Evolutionary conservation across 192 early-diverging fungal species (phyloP).

Genomic region (Backusella parvicylindrica): DNA sequence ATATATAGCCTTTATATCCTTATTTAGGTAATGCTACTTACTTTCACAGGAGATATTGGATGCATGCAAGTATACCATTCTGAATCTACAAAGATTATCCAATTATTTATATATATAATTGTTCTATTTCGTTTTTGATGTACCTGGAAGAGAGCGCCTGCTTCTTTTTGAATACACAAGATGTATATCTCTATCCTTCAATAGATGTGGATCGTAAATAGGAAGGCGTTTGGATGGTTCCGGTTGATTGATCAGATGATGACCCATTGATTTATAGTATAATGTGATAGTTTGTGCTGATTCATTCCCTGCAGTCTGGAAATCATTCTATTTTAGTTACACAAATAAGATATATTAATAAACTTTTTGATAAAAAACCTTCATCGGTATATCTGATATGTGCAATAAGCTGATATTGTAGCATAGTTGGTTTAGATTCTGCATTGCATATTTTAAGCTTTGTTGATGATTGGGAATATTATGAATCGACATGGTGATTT

Average conservation of each 20-base stretch:
- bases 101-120: neutral
- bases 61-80: constrained; percentile 25
- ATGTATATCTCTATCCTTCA: neutral
- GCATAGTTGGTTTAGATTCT: constrained; percentile 9
- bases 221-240: neutral
- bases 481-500: constrained; percentile 18
- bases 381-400: constrained; percentile 22
- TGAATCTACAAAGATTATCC: constrained; percentile 1
- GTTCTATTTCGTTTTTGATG: neutral
- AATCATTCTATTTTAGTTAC: too few species aligned
- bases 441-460: constrained; percentile 12
- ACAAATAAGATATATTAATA: neutral
- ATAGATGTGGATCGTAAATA: constrained; percentile 2
- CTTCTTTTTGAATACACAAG: constrained; percentile 16
- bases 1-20: neutral
- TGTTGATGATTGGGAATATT: constrained; percentile 13
- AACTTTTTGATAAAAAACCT: neutral
- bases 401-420: constrained; percentile 14
- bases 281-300: constrained; percentile 6
- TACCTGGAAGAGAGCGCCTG: constrained; percentile 14
- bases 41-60: constrained; percentile 8
- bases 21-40: neutral
- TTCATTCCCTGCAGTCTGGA: neutral
- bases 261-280: constrained; percentile 4
- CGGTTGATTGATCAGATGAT: constrained; percentile 9